phyloP scores from a whole-genome alignment of 2,329 filamentous ascomycete genomes.

The Fusarium vanettenii region DNA sequence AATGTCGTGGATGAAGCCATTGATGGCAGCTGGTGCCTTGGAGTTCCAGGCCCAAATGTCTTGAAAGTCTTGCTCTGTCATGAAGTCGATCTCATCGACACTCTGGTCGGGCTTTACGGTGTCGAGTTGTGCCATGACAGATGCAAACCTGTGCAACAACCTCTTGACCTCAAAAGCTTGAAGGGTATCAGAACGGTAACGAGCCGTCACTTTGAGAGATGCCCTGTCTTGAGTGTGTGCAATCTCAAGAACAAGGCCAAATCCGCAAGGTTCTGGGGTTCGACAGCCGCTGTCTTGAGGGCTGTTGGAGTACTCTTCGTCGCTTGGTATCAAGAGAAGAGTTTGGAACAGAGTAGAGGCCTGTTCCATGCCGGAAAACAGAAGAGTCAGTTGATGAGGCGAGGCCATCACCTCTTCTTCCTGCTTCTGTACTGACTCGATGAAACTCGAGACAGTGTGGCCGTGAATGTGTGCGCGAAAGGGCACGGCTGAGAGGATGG shows the following conservation, averaged over 20 bases:
- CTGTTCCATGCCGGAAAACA: not conserved
- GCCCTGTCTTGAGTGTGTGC: not conserved
- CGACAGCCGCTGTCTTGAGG: not conserved
- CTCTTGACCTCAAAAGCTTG: not conserved
- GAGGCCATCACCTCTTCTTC: not conserved
- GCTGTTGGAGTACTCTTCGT: not conserved
- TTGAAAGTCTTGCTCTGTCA: not conserved
- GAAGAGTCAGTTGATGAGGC: not conserved
- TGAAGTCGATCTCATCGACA: not conserved
- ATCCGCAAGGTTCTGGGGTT: not conserved
- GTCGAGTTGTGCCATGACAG: not conserved
- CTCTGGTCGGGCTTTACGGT: not conserved
- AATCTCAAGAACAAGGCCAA: not conserved
- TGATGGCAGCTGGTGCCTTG: not conserved
- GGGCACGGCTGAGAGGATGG: not conserved
- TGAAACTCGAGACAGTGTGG: not conserved
- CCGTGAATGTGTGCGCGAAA: not conserved
- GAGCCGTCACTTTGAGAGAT: not conserved
- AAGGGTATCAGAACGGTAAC: not conserved
- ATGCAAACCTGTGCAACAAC: not conserved
- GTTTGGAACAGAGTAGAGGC: not conserved
- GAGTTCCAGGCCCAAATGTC: not conserved
- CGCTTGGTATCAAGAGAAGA: not conserved
- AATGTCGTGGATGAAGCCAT: constrained; percentile 1
- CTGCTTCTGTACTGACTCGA: not conserved